These are phyloP conservation scores for Schizothecium vesticola DNA, from an alignment of 495 filamentous ascomycete species.

Conservation along the genomic window DNA sequence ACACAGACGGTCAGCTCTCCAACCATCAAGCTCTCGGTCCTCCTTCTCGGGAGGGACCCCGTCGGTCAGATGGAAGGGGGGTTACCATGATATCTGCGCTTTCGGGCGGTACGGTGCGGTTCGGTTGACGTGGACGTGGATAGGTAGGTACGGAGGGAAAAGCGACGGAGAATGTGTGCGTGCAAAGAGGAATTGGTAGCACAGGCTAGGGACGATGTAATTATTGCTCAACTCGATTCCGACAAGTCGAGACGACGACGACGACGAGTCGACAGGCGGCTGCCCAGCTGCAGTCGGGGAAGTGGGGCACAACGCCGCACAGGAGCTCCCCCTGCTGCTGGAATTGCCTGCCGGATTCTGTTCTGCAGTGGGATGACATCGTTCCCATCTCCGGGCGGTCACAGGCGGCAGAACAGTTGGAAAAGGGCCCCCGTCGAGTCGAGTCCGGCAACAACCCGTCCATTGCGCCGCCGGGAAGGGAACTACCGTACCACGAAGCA, in stretches of 20 bases:
- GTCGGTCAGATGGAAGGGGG: background rate
- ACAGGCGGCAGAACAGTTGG: constrained; percentile 5
- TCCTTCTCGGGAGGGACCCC: background rate
- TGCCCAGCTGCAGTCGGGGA: constrained; percentile 2
- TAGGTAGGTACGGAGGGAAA: background rate
- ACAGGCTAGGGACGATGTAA: background rate
- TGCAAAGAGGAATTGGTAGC: background rate
- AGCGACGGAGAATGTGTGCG: background rate
- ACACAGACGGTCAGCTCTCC: background rate
- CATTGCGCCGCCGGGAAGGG: background rate
- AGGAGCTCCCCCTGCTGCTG: background rate
- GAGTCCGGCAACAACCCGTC: background rate
- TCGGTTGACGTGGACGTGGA: background rate
- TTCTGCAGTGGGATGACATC: constrained; percentile 6
- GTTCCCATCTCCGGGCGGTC: constrained; percentile 5
- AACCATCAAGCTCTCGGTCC: background rate
- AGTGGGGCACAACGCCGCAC: background rate
- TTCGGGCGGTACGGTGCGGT: background rate
- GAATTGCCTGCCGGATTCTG: constrained; percentile 8
- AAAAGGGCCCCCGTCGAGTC: background rate
- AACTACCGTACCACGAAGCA: background rate
- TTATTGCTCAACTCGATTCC: background rate
- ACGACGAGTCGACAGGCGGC: background rate
- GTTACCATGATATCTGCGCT: background rate
- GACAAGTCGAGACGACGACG: background rate